phyloP scores from a whole-genome alignment of 2,329 filamentous ascomycete species.

The Ceratocystis ficicola region DNA sequence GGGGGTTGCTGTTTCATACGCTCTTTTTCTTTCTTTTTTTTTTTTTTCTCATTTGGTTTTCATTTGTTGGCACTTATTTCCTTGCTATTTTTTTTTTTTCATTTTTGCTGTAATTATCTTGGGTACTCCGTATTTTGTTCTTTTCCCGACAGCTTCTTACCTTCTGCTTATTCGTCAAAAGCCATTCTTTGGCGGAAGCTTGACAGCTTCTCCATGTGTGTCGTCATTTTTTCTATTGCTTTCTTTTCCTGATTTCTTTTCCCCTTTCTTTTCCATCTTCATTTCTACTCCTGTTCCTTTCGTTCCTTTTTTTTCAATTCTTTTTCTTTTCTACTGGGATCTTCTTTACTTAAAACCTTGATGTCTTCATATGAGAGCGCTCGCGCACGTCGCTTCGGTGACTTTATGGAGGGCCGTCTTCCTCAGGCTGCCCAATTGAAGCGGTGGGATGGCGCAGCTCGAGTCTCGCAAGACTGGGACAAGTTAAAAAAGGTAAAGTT shows the following conservation, averaged over 20 bases:
- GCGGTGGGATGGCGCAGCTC: constrained; percentile 41
- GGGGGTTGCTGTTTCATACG: constrained; percentile 1
- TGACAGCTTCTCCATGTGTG: neutral
- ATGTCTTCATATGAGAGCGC: constrained; percentile 20
- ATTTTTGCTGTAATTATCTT: neutral
- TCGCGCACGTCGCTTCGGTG: constrained; percentile 25
- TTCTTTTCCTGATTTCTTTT: constrained; percentile 14
- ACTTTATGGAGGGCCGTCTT: constrained; percentile 27
- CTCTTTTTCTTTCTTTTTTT: constrained; percentile 12
- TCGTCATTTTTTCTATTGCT: neutral
- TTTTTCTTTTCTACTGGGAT: neutral
- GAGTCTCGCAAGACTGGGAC: constrained; percentile 37
- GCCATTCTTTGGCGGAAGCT: neutral
- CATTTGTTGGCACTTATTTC: constrained; percentile 21
- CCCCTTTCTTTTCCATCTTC: neutral
- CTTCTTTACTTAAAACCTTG: neutral
- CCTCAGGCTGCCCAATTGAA: constrained; percentile 30
- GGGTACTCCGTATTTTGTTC: neutral
- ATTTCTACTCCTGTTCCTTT: neutral
- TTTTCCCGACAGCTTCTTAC: neutral
- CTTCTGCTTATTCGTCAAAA: constrained; percentile 1
- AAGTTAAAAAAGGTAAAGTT: constrained; percentile 35
- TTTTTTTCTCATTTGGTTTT: neutral
- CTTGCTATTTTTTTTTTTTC: constrained; percentile 4
- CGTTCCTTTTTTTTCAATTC: neutral